Evolutionary conservation across 225 moss, liverwort and hornwort species (phyloP).

Genomic region (Neckera pumila): DNA sequence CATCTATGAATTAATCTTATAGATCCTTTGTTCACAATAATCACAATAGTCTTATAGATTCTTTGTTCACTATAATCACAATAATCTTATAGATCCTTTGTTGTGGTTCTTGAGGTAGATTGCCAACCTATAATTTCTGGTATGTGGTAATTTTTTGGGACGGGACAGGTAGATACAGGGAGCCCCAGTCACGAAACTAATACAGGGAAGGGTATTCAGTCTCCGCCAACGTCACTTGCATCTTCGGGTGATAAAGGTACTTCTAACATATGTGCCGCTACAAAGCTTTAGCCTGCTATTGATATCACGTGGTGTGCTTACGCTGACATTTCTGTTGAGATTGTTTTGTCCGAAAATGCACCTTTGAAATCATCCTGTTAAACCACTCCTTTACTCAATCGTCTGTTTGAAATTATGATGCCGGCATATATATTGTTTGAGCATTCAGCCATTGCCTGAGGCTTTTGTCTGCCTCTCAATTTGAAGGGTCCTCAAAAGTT

Average conservation of each 20-base stretch:
- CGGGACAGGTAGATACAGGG: constrained; percentile 32
- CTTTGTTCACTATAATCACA: background rate
- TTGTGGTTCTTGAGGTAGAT: background rate
- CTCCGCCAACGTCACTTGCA: background rate
- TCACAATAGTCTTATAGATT: background rate
- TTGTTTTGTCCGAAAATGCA: background rate
- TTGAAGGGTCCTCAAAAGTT: background rate
- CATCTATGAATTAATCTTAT: background rate
- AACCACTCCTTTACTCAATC: background rate
- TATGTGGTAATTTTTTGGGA: background rate
- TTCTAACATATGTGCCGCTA: background rate
- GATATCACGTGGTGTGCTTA: background rate
- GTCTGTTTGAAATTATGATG: background rate
- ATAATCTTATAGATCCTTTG: background rate
- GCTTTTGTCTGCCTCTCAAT: background rate
- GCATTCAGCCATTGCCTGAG: background rate
- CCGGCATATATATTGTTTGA: background rate
- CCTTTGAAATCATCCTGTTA: background rate
- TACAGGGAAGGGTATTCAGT: constrained; percentile 4
- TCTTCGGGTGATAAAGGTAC: constrained; percentile 26
- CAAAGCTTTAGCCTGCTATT: background rate
- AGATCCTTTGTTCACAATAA: background rate
- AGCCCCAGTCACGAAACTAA: constrained; percentile 29
- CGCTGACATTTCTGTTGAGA: background rate
- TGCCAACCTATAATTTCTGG: background rate